Evolutionary conservation across 306 rosid species (phyloP), one percentile per base, ranked within the genome.

Genomic region (Casuarina glauca): DNA sequence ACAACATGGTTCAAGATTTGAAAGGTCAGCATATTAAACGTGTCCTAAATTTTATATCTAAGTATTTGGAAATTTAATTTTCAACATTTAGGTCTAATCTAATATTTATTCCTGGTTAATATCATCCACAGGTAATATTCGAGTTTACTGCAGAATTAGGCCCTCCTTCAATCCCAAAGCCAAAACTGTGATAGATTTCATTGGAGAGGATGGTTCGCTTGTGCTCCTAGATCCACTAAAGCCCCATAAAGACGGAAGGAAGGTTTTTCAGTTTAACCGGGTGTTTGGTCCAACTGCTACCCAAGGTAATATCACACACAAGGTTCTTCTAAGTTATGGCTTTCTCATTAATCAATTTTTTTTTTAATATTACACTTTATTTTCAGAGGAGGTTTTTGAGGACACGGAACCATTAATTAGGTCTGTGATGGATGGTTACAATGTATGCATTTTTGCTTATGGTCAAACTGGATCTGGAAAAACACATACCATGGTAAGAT

Each of bases 401-500:
- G 96, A 95, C 80, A 91, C 93, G 69, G 89, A 79, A 81, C 96
- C 97, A 9, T 80, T 95, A 72, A 93, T 95, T 74, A 85, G 99
- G 83, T 95, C 97, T 1, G 96, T 95, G 70, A 86, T 95, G 95
- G 97, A 95, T 80, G 99, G 99, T 9, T 95, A 89, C 83, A 95
- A 93, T 15, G 97, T 90, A 9, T 95, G 99, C 79, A 90, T 95
- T 72, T 95, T 95, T 72, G 99, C 99, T 36, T 95, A 88, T 57
- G 99, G 99, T 74, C 99, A 93, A 91, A 95, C 99, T n/a, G 98
- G 97, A 71, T 95, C 98, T 0, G 98, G 98, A 71, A 95, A 95
- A 90, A 95, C 98, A 8, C 63, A 95, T 70, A 95, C 99, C 70
- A 95, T 95, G 97, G 99, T 95, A 88, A 84, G 86, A 82, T 67